Evolutionary conservation across 2,329 filamentous ascomycete species (phyloP).

Genomic region (Ramichloridium luteum): DNA sequence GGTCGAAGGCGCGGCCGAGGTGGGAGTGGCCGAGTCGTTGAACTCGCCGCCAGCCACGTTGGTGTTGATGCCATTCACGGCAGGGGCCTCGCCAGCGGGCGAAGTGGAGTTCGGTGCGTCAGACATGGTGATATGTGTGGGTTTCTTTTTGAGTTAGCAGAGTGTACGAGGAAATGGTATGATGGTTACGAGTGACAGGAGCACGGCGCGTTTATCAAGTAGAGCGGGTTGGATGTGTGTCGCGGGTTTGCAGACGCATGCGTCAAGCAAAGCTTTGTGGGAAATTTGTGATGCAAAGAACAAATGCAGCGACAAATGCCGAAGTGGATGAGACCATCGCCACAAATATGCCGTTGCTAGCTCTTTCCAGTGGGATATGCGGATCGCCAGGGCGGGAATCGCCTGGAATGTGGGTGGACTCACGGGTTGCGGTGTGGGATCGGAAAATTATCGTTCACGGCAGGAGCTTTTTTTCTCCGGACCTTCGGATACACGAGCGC

Average conservation of each 20-base stretch:
- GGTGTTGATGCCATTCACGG: constrained; percentile 57
- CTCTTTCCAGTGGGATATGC: too few relatives aligned
- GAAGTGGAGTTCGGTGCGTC: constrained; percentile 36
- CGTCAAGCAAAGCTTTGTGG: too few relatives aligned
- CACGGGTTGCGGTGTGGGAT: too few relatives aligned
- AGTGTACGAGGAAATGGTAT: constrained; percentile 6
- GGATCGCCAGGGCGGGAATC: too few relatives aligned
- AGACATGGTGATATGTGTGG: constrained; percentile 23
- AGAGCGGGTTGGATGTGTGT: constrained; percentile 6
- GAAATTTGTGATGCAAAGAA: constrained; percentile 6
- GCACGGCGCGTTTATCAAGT: background rate
- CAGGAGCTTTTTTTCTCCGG: constrained; percentile 12
- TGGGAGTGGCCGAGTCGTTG: constrained; percentile 57
- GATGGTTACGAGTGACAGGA: constrained; percentile 4
- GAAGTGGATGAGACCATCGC: too few relatives aligned
- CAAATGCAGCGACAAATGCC: too few relatives aligned
- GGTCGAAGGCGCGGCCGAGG: constrained; percentile 51
- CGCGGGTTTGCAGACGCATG: constrained; percentile 5
- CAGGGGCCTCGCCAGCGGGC: constrained; percentile 52
- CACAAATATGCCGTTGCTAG: too few relatives aligned
- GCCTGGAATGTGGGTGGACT: too few relatives aligned
- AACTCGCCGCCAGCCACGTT: constrained; percentile 54
- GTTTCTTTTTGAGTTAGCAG: constrained; percentile 5
- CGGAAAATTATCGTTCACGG: constrained; percentile 5
- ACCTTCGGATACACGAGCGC: constrained; percentile 14